phyloP scores from a whole-genome alignment of 352 stramenopile species.

The Pythium diclinum region DNA sequence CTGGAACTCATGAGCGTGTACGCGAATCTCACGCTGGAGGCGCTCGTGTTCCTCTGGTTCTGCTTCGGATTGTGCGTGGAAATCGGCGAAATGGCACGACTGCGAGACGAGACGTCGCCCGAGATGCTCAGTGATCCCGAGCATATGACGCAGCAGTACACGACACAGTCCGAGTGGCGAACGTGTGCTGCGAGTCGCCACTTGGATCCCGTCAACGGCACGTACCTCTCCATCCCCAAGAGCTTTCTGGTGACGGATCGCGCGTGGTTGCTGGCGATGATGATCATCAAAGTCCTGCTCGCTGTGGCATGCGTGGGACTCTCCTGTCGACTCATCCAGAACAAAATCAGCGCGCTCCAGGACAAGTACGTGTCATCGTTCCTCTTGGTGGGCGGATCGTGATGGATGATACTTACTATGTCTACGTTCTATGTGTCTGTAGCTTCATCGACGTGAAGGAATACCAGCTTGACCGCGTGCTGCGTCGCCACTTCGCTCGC shows the following conservation, averaged over 20 bases:
- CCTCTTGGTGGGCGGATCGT: not conserved
- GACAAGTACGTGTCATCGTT: conserved; percentile 48
- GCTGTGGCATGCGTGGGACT: conserved; percentile 32
- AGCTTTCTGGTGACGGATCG: conserved; percentile 43
- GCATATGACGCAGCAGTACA: conserved; percentile 28
- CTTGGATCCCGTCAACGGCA: conserved; percentile 11
- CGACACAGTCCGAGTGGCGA: conserved; percentile 15
- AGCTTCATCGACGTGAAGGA: conserved; percentile 73
- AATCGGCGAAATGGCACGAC: conserved; percentile 45
- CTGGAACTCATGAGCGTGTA: conserved; percentile 56
- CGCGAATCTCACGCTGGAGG: conserved; percentile 41
- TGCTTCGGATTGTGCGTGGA: conserved; percentile 58
- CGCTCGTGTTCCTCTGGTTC: conserved; percentile 55
- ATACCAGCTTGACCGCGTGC: conserved; percentile 51
- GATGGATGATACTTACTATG: not conserved
- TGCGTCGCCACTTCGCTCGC: conserved; percentile 36
- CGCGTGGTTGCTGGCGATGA: conserved; percentile 41
- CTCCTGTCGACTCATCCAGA: conserved; percentile 40
- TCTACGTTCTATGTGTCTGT: not conserved
- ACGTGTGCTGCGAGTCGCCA: not conserved
- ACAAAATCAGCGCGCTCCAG: conserved; percentile 55
- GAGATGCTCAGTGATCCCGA: conserved; percentile 31
- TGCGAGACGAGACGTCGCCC: conserved; percentile 31
- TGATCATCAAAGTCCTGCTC: conserved; percentile 40
- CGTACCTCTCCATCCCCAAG: conserved; percentile 35